Evolutionary conservation across 192 early-diverging fungal species (phyloP).

Genomic region (Coemansia furcata): DNA sequence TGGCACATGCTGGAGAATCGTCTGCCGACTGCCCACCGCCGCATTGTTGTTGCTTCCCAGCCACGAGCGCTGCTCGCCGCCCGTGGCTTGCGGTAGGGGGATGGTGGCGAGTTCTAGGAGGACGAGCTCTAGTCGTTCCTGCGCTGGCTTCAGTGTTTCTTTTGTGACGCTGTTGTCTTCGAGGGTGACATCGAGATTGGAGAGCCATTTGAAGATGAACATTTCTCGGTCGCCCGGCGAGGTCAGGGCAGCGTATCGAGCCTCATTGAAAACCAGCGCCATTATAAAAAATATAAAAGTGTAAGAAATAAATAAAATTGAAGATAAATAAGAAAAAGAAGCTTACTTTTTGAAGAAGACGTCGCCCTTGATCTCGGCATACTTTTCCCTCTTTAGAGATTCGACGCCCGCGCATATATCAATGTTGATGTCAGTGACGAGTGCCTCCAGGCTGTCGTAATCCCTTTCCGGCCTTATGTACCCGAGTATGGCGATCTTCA

Average conservation of each 20-base stretch:
- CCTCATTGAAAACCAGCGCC: constrained; percentile 54
- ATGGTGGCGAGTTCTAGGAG: constrained; percentile 67
- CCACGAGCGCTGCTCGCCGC: constrained; percentile 63
- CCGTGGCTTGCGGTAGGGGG: constrained; percentile 58
- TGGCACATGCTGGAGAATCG: constrained; percentile 10
- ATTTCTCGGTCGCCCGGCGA: constrained; percentile 72
- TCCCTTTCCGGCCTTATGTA: constrained; percentile 90
- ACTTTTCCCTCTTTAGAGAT: constrained; percentile 20
- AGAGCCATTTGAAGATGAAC: constrained; percentile 88
- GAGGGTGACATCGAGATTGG: constrained; percentile 72
- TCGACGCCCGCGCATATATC: constrained; percentile 61
- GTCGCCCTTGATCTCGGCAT: constrained; percentile 7
- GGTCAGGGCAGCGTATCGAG: constrained; percentile 34
- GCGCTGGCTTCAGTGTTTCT: constrained; percentile 58
- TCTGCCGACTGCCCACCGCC: constrained; percentile 52
- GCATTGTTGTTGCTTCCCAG: constrained; percentile 51
- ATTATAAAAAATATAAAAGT: constrained; percentile 3
- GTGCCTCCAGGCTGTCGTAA: constrained; percentile 82
- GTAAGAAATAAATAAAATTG: not conserved
- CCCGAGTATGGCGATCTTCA: constrained; percentile 81
- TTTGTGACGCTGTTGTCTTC: constrained; percentile 25
- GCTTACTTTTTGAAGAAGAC: constrained; percentile 9
- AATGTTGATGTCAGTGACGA: constrained; percentile 89
- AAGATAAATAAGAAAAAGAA: not conserved
- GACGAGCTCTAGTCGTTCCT: constrained; percentile 71